phyloP scores from a whole-genome alignment of 2,329 filamentous ascomycete genomes.

The Fusarium praegraminearum region DNA sequence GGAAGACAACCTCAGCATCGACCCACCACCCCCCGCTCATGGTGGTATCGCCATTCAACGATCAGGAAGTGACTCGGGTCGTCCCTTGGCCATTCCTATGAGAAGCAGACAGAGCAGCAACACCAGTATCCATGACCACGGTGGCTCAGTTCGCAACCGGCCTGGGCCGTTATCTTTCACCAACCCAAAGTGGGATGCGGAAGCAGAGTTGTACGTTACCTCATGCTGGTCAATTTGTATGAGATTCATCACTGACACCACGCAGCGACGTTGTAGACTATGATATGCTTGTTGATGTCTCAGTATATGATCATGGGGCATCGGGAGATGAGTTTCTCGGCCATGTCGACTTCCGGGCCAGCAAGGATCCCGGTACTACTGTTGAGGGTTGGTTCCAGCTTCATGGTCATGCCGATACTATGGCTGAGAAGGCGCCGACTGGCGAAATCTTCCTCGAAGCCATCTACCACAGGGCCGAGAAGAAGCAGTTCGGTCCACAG shows the following conservation, averaged over 20 bases:
- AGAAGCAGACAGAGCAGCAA: slow-evolving; percentile 96
- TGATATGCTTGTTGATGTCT: slow-evolving; percentile 90
- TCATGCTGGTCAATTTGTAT: too few species aligned
- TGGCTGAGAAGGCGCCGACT: slow-evolving; percentile 77
- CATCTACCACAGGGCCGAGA: slow-evolving; percentile 86
- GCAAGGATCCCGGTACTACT: slow-evolving; percentile 73
- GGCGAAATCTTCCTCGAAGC: slow-evolving; percentile 93
- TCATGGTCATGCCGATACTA: slow-evolving; percentile 78
- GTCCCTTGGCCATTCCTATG: slow-evolving; percentile 95
- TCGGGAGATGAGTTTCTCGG: slow-evolving; percentile 92
- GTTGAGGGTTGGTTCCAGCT: slow-evolving; percentile 89
- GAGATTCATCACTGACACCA: slow-evolving; percentile 26
- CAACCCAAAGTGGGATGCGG: slow-evolving; percentile 94
- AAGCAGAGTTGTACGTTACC: slow-evolving; percentile 85
- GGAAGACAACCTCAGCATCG: slow-evolving; percentile 62
- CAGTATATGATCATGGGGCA: slow-evolving; percentile 86
- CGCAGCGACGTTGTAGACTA: slow-evolving; percentile 92
- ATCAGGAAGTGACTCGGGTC: slow-evolving; percentile 83
- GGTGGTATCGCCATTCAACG: slow-evolving; percentile 73
- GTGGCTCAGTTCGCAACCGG: slow-evolving; percentile 67
- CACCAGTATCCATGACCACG: slow-evolving; percentile 81
- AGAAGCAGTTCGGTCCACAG: slow-evolving; percentile 91
- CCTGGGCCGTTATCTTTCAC: slow-evolving; percentile 71
- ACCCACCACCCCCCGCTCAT: slow-evolving; percentile 61
- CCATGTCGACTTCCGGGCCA: slow-evolving; percentile 84